Evolutionary conservation across 2,329 filamentous ascomycete species (phyloP).

Genomic region (Epichloe coenophiala): DNA sequence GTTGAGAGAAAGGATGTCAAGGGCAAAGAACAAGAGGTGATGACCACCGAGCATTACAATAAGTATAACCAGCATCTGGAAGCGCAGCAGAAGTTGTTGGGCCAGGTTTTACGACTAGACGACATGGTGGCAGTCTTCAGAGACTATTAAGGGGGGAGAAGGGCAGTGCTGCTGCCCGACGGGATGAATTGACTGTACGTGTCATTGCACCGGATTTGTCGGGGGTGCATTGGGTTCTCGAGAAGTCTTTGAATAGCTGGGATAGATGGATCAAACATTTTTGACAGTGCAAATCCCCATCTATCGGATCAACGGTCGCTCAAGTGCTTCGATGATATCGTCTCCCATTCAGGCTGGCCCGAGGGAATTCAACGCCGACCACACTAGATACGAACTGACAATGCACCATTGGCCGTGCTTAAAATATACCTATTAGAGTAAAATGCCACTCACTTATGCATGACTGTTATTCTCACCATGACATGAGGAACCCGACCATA

Average conservation of each 20-base stretch:
- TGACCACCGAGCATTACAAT: conserved; percentile 60
- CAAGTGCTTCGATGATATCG: neutral
- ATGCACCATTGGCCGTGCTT: too few relatives aligned
- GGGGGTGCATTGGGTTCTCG: neutral
- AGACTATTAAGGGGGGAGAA: conserved; percentile 40
- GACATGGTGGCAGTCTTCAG: conserved; percentile 71
- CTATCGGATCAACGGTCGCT: neutral
- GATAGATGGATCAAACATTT: neutral
- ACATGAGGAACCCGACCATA: neutral
- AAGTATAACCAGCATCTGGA: conserved; percentile 45
- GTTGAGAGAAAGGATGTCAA: conserved; percentile 77
- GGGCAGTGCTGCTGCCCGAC: neutral
- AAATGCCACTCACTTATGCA: too few relatives aligned
- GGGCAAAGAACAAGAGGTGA: conserved; percentile 67
- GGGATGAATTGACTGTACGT: neutral
- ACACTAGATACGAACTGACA: too few relatives aligned
- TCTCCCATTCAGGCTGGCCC: neutral
- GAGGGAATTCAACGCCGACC: too few relatives aligned
- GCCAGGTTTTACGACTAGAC: conserved; percentile 70
- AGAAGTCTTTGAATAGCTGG: neutral
- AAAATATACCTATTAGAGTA: too few relatives aligned
- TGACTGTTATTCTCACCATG: too few relatives aligned
- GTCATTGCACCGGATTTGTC: neutral
- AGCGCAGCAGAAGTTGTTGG: conserved; percentile 59
- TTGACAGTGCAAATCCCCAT: neutral